Evolutionary conservation across 1,284 basidiomycete genomes (phyloP), one percentile per base, ranked within the genome.

Genomic region (Ceratobasidium papillatum): DNA sequence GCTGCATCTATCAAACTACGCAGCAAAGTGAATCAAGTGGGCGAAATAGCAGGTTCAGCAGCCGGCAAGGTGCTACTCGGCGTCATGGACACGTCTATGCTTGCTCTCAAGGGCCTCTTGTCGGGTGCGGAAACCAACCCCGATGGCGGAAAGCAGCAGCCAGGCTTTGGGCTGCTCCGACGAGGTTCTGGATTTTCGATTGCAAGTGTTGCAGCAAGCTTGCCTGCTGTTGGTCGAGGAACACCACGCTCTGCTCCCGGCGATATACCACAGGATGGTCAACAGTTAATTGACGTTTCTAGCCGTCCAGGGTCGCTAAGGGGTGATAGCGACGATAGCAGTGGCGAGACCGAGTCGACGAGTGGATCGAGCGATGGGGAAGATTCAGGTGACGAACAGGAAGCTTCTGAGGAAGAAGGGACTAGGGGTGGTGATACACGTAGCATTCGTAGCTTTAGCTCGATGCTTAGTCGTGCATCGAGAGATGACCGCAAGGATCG

Each of bases 1-100:
- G 79, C 74, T 80, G 34, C 82, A 3, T 75, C 83, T 3, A 83
- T 87, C 3, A 85, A 88, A 75, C 81, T 93, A 19, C 86, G 91
- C n/a, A 91, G 92, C 2, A 87, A 92, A 52, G 89, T 95, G 11
- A 91, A 90, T 77, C 91, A 91, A 80, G 93, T 95, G 1, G 93
- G 94, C 76, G 92, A 92, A 14, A 86, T 96, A 41, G 88, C 93
- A 0, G 92, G 89, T 11, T 92, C 91, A 0, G 68, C 68, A 61
- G 94, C 94, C 14, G 94, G 94, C 81, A 94, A 94, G 80, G 92
- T 95, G 75, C 85, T 95, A 68, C 90, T 86, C 0, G 94, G 93
- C 25, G 94, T 96, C 47, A 91, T 96, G 65, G 94, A 95, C 80
- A 89, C 92, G 0, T 94, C 88, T 12, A 89, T 95, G 82, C 91